Conservation (phyloP, 306 rosid species). For the Cucurbita maxima region DNA sequence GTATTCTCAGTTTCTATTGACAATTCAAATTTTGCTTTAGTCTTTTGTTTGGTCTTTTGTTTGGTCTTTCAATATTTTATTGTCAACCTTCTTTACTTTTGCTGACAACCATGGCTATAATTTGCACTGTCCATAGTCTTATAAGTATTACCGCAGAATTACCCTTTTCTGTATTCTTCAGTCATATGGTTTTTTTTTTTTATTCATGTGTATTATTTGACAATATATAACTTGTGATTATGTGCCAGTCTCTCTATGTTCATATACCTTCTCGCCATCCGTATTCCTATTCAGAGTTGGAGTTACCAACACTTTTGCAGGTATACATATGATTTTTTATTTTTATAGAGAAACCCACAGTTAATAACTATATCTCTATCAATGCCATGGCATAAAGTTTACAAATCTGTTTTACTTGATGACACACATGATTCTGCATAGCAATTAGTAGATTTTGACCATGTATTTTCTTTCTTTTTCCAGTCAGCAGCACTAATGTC, state of each 20-base stretch:
- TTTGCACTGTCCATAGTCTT: neutral
- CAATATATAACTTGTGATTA: neutral
- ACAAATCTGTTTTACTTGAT: neutral
- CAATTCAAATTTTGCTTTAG: neutral
- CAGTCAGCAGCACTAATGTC: slow-evolving; percentile 95
- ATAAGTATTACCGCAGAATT: neutral
- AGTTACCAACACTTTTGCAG: slow-evolving; percentile 89
- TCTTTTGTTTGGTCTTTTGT: neutral
- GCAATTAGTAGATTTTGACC: slow-evolving; percentile 13
- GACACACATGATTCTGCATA: neutral
- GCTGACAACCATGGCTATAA: neutral
- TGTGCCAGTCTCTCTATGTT: slow-evolving; percentile 60
- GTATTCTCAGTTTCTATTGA: neutral
- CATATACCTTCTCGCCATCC: slow-evolving; percentile 85
- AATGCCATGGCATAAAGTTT: neutral
- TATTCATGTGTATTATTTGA: neutral
- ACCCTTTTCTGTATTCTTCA: neutral
- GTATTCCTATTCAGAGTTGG: slow-evolving; percentile 77
- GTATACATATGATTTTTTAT: slow-evolving; percentile 14
- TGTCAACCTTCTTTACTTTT: neutral
- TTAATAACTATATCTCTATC: neutral
- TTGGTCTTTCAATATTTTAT: neutral
- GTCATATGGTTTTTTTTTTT: neutral
- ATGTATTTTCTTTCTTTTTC: slow-evolving; percentile 7
- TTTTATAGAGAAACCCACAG: neutral